Base-by-base conservation (phyloP, 1,284 basidiomycete genomes). In the Trametes pubescens region DNA sequence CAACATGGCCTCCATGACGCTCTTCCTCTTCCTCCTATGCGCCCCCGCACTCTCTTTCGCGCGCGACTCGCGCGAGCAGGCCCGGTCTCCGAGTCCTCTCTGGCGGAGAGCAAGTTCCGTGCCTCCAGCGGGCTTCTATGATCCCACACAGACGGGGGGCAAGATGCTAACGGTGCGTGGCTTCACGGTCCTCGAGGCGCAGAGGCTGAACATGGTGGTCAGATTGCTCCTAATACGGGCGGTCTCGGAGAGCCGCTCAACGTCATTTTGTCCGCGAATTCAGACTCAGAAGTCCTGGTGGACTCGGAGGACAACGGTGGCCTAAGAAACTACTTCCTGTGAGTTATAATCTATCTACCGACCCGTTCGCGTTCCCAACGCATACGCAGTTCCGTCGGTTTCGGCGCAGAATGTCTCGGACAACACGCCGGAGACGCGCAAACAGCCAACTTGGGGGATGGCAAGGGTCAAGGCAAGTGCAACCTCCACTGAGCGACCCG, bases 221-320 rank as follows among this genome's bases (percentile, higher is more conserved):
- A 60, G 62, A 56, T 67, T n/a, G 64, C 61, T 49, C 68, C 94
- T 21, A 89, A 82, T 71, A 92, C 94, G 16, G 73, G 80, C 55
- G 93, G 94, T 9, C 85, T 93, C 59, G 93, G 94, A 46, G 96
- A 98, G 78, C 96, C 96, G 3, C 78, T 98, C 61, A 98, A 99
- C 70, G 83, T 86, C 60, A 94, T 98, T 73, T 79, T 98, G 35
- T 91, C 92, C n/a, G 91, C 84, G 26, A 82, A 89, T 49, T 97
- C 95, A 1, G 93, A 96, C 71, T 69, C 81, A 1, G 81, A 78
- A 3, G 90, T 98, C 0, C 82, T 98, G 47, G 84, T 86, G 16
- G 86, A 92, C 70, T 78, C 80, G 10, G 76, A 85, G 66, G 75
- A 75, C 8, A 75, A 90, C 46, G 94, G 94, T 24, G 95, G 95